Evolutionary conservation across 1,284 basidiomycete genomes (phyloP).

Genomic region (Puccinia novopanici): DNA sequence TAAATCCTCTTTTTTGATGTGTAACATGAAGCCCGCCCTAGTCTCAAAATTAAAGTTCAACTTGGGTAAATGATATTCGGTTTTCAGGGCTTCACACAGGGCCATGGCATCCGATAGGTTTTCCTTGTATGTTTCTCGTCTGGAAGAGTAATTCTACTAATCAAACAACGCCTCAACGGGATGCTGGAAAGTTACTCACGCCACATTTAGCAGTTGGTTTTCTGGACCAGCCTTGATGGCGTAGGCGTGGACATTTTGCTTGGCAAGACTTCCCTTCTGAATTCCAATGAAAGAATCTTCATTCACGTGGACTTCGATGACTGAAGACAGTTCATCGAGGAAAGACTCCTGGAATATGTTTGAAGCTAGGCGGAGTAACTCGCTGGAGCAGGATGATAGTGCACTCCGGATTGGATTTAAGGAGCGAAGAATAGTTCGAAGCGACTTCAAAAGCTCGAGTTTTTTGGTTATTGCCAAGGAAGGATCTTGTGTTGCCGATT

Average conservation of each 20-base stretch:
- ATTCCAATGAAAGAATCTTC: constrained; percentile 45
- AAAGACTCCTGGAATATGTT: constrained; percentile 36
- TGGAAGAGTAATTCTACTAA: background rate
- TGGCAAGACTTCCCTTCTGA: constrained; percentile 48
- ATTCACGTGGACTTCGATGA: constrained; percentile 31
- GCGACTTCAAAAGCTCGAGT: constrained; percentile 39
- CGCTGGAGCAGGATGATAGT: constrained; percentile 34
- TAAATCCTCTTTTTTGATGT: constrained; percentile 52
- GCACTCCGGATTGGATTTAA: constrained; percentile 27
- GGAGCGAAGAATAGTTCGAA: constrained; percentile 37
- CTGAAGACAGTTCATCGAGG: constrained; percentile 27
- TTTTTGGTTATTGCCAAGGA: constrained; percentile 42
- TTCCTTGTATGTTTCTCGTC: constrained; percentile 52
- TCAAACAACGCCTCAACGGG: too few species aligned
- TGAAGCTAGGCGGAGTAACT: constrained; percentile 17
- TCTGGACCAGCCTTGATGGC: constrained; percentile 42
- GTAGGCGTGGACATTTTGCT: constrained; percentile 50
- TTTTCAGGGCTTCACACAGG: constrained; percentile 49
- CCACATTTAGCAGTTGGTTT: constrained; percentile 43
- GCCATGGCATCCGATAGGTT: constrained; percentile 53
- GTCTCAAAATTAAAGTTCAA: constrained; percentile 51
- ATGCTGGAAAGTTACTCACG: constrained; percentile 18
- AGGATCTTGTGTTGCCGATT: constrained; percentile 22
- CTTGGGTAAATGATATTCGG: constrained; percentile 48
- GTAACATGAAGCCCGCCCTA: constrained; percentile 52